A percentile compares a stretch with the other conserved stretches of the same genome.
phyloP scores from a whole-genome alignment of 768 basidiomycete genomes.

The Epithele typhae region DNA sequence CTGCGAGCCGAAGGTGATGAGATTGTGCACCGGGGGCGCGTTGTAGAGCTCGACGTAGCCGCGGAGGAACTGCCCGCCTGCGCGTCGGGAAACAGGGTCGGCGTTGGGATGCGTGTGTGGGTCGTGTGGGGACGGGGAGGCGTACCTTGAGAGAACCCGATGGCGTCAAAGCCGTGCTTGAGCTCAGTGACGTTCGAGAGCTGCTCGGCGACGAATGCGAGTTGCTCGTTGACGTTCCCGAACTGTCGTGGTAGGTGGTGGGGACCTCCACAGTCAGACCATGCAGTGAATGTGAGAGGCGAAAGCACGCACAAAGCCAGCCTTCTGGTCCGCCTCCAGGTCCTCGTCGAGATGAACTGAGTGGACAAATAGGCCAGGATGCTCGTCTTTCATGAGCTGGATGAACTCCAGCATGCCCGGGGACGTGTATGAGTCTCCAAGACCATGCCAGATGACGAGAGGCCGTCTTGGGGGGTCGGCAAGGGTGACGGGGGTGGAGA shows the following conservation, averaged over 20 bases:
- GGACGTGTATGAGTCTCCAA: constrained; percentile 75
- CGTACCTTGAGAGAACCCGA: constrained; percentile 81
- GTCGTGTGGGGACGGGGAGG: neutral
- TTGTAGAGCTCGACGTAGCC: constrained; percentile 79
- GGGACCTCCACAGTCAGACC: neutral
- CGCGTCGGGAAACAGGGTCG: no score
- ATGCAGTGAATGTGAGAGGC: neutral
- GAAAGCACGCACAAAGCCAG: constrained; percentile 63
- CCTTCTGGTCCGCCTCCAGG: constrained; percentile 56
- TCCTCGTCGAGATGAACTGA: constrained; percentile 65
- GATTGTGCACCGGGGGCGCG: constrained; percentile 67
- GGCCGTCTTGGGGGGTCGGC: constrained; percentile 32
- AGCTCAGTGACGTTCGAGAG: constrained; percentile 62
- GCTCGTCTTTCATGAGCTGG: constrained; percentile 50
- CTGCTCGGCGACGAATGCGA: constrained; percentile 61
- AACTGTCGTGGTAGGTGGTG: no score
- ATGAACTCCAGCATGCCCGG: constrained; percentile 69
- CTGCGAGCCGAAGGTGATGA: constrained; percentile 84
- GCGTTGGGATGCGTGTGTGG: neutral
- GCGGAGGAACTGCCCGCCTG: constrained; percentile 83
- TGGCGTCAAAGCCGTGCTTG: constrained; percentile 70
- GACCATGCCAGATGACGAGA: constrained; percentile 74
- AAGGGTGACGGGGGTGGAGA: neutral
- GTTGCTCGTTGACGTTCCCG: constrained; percentile 71
- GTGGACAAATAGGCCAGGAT: constrained; percentile 77